Evolutionary conservation across 306 rosid species (phyloP).

Genomic region (Spatholobus suberectus): DNA sequence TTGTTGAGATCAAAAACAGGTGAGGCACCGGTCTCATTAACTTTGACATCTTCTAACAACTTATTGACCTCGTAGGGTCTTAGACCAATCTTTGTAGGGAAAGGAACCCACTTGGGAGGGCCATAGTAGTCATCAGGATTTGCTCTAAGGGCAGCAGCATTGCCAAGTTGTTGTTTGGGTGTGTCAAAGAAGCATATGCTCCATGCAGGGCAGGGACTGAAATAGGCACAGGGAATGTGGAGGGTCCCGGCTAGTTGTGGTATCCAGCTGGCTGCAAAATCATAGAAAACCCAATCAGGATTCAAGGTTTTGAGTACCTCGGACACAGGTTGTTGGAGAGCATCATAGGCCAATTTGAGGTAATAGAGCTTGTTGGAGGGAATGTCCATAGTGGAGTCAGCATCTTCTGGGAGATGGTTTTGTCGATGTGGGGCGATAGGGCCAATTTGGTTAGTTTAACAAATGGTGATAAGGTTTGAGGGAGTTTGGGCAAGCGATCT

Average conservation of each 20-base stretch:
- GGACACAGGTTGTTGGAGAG: conserved; percentile 46
- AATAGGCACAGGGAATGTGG: conserved; percentile 42
- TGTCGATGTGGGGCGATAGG: conserved; percentile 40
- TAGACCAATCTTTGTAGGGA: conserved; percentile 48
- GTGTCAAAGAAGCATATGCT: conserved; percentile 53
- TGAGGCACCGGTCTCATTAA: conserved; percentile 48
- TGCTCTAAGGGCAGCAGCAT: conserved; percentile 12
- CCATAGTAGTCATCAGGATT: conserved; percentile 47
- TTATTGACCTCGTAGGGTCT: conserved; percentile 42
- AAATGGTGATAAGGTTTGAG: conserved; percentile 35
- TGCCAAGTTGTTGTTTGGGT: conserved; percentile 45
- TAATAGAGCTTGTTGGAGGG: conserved; percentile 49
- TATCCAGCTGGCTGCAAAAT: conserved; percentile 52
- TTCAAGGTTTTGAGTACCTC: conserved; percentile 35
- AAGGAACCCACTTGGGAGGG: conserved; percentile 52
- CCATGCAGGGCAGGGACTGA: conserved; percentile 55
- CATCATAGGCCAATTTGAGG: conserved; percentile 55
- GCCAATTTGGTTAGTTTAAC: conserved; percentile 50
- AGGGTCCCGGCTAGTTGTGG: conserved; percentile 34
- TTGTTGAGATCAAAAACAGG: conserved; percentile 44
- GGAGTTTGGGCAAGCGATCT: conserved; percentile 59
- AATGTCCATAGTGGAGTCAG: conserved; percentile 57
- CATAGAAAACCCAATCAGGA: conserved; percentile 68
- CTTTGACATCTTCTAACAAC: conserved; percentile 33
- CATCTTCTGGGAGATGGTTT: conserved; percentile 48